phyloP scores from a whole-genome alignment of 2,329 filamentous ascomycete species.

The Cladophialophora exuberans region DNA sequence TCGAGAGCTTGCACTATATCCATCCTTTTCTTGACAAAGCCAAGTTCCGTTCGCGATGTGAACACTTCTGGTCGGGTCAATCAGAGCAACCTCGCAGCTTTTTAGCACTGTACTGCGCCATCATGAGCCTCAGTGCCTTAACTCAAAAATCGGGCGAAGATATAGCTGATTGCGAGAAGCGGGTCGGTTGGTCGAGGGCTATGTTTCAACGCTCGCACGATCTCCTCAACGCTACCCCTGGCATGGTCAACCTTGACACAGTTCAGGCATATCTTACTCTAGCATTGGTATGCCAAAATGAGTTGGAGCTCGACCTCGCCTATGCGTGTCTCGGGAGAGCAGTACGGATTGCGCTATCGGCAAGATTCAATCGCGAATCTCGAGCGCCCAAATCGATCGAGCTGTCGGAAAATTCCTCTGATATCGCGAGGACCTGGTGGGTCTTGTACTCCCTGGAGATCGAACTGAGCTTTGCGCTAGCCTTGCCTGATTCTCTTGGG shows the following conservation, averaged over 20 bases:
- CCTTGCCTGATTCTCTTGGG: slow-evolving; percentile 53
- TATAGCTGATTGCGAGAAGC: slow-evolving; percentile 47
- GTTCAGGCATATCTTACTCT: slow-evolving; percentile 54
- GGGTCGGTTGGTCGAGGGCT: slow-evolving; percentile 52
- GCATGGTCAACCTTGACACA: slow-evolving; percentile 45
- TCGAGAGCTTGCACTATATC: slow-evolving; percentile 53
- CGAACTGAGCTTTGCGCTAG: slow-evolving; percentile 54
- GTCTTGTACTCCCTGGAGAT: slow-evolving; percentile 51
- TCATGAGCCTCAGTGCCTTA: slow-evolving; percentile 50
- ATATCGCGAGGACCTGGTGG: slow-evolving; percentile 53
- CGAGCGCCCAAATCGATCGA: slow-evolving; percentile 36
- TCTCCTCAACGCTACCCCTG: neutral
- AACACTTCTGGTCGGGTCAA: slow-evolving; percentile 48
- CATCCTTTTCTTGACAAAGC: slow-evolving; percentile 53
- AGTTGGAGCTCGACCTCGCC: slow-evolving; percentile 51
- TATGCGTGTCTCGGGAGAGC: slow-evolving; percentile 55
- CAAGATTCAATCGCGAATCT: slow-evolving; percentile 48
- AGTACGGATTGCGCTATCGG: slow-evolving; percentile 52
- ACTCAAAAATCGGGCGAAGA: slow-evolving; percentile 27
- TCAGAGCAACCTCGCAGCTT: slow-evolving; percentile 44
- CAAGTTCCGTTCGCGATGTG: slow-evolving; percentile 47
- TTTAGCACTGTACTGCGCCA: slow-evolving; percentile 51
- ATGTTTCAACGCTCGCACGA: slow-evolving; percentile 40
- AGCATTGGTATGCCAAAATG: slow-evolving; percentile 55
- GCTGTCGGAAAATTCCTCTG: slow-evolving; percentile 41